Conservation (phyloP, 257 asterid species). For the Petunia axillaris region DNA sequence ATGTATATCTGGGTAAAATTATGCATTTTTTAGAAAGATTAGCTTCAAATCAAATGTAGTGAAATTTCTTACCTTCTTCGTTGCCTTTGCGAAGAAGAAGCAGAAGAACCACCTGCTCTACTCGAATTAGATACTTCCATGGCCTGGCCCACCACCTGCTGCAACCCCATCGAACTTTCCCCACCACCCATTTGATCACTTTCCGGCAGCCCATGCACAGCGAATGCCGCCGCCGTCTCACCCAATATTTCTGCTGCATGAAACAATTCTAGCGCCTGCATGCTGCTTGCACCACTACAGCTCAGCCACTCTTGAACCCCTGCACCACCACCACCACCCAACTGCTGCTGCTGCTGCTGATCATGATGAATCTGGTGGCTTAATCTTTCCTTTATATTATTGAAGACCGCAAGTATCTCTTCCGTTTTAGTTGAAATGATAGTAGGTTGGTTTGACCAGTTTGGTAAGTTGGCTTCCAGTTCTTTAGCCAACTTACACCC, state of each 20-base stretch:
- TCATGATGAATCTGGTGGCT: neutral
- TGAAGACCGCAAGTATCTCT: slow-evolving; percentile 58
- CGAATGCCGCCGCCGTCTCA: neutral
- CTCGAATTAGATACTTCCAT: slow-evolving; percentile 40
- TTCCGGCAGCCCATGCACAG: slow-evolving; percentile 22
- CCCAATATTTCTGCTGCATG: slow-evolving; percentile 27
- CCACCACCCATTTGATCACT: neutral
- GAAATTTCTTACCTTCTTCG: slow-evolving; percentile 63
- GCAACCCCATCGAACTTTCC: no score
- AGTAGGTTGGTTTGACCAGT: slow-evolving; percentile 49
- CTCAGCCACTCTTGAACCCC: slow-evolving; percentile 55
- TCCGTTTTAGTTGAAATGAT: slow-evolving; percentile 45
- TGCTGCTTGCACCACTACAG: slow-evolving; percentile 23
- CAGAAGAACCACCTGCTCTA: slow-evolving; percentile 20
- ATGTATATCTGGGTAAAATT: neutral
- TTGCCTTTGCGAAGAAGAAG: slow-evolving; percentile 46
- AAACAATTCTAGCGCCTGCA: slow-evolving; percentile 43
- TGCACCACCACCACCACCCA: slow-evolving; percentile 29
- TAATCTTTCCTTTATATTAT: slow-evolving; percentile 44
- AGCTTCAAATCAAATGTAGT: neutral
- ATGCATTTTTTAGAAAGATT: no score
- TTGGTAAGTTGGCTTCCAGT: slow-evolving; percentile 53
- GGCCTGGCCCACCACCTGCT: neutral
- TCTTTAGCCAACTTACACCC: slow-evolving; percentile 64
- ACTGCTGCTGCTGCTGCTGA: slow-evolving; percentile 25